Evolutionary conservation across 2,329 filamentous ascomycete genomes (phyloP).

Genomic region (Cladophialophora chaetospira): DNA sequence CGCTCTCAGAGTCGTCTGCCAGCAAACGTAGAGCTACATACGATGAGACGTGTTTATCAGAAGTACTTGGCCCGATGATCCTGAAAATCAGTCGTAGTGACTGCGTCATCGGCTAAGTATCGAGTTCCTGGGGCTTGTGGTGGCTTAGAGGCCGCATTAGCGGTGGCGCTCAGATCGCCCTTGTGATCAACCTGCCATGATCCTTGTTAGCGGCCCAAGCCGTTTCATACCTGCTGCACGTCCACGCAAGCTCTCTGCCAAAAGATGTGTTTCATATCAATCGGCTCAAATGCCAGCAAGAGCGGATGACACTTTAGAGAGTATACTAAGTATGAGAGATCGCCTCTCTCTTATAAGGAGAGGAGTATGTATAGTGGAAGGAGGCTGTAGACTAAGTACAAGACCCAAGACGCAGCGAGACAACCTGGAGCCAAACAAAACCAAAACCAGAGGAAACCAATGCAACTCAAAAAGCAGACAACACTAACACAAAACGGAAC

Average conservation of each 20-base stretch:
- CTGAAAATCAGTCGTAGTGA: too few species aligned
- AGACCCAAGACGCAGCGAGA: slow-evolving; percentile 9
- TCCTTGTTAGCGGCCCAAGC: slow-evolving; percentile 7
- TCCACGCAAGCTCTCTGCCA: slow-evolving; percentile 2
- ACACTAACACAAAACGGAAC: slow-evolving; percentile 15
- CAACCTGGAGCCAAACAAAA: slow-evolving; percentile 15
- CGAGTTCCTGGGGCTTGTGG: not conserved
- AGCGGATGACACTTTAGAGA: too few species aligned
- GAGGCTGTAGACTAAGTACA: slow-evolving; percentile 20
- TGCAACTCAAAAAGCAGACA: slow-evolving; percentile 11
- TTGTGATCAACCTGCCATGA: slow-evolving; percentile 12
- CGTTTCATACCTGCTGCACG: not conserved
- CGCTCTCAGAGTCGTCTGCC: too few species aligned
- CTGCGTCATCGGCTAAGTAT: too few species aligned
- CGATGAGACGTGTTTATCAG: too few species aligned
- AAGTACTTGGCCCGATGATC: too few species aligned
- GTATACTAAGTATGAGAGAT: not conserved
- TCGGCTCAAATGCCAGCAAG: not conserved
- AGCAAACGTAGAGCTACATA: too few species aligned
- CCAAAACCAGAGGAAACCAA: slow-evolving; percentile 13
- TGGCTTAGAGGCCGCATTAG: not conserved
- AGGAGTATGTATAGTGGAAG: slow-evolving; percentile 26
- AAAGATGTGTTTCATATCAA: not conserved
- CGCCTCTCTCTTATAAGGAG: slow-evolving; percentile 10
- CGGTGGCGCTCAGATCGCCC: slow-evolving; percentile 5